Base-by-base conservation (phyloP, 345 rosid species). In the Triadica sebifera region DNA sequence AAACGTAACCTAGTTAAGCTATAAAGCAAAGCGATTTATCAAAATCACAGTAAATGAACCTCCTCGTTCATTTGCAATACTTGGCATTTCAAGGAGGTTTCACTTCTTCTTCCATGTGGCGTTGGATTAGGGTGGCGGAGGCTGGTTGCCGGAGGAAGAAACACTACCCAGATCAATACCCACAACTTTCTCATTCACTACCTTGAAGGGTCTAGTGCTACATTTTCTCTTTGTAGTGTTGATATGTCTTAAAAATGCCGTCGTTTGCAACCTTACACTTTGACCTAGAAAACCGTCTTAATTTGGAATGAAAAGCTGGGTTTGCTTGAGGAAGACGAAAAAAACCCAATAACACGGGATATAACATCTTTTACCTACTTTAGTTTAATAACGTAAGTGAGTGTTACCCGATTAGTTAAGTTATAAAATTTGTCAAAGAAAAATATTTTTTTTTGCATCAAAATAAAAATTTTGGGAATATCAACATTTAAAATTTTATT, bases 61-160 rank as follows among this genome's bases (percentile, higher is more conserved):
- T 29, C 34, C 34, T 29, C 34, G 34, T 29, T 29, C n/a, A n/a
- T n/a, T 29, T 29, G 34, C 34, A 29, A 29, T 29, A 94, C 98
- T 97, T 76, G 98, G 98, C 92, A 86, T 94, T 81, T 97, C 98
- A 58, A 97, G 97, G 73, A 94, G 97, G 79, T 84, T 94, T 17
- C 98, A 92, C 77, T 90, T 94, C 81, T 89, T 94, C 93, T 94
- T 94, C 51, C 71, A 78, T 51, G 60, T 73, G 45, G 67, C 79
- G 66, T 82, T 73, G 79, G 90, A 47, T 72, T 86, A 83, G 29
- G 89, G 86, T 22, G 88, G 87, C 37, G 85, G 78, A 8, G 72
- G 72, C 63, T 84, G 88, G 78, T 86, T 84, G 63, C 96, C 92
- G 71, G 95, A 81, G 59, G 95, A 94, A 6, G 92, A 91, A 69